These are phyloP conservation scores for Paraphoma sp. DNA, from an alignment of 2,329 filamentous ascomycete species.

Conservation along the genomic window DNA sequence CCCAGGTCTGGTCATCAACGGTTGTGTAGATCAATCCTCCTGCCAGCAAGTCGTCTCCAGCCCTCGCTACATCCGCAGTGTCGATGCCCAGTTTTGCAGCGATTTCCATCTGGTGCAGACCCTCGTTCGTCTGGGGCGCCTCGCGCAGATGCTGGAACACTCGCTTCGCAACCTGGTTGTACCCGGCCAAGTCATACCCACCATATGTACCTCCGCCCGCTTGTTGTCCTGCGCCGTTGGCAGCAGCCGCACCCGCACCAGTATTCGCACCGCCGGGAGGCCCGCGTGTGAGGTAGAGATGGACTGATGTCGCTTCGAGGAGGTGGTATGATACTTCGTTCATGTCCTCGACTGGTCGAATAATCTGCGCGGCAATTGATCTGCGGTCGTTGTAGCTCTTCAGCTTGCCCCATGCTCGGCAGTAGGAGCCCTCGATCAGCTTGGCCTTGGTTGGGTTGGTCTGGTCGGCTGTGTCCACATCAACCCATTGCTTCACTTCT, in stretches of 20 bases:
- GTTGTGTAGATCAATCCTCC: constrained; percentile 86
- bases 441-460: constrained; percentile 57
- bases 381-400: constrained; percentile 85
- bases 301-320: constrained; percentile 86
- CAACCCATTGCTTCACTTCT: constrained; percentile 89
- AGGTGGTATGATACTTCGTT: constrained; percentile 95
- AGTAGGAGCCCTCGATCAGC: constrained; percentile 77
- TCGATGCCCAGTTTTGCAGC: constrained; percentile 70
- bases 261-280: constrained; percentile 59
- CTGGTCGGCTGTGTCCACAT: constrained; percentile 61
- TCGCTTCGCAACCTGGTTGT: constrained; percentile 66
- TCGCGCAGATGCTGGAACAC: constrained; percentile 75
- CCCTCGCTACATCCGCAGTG: constrained; percentile 73
- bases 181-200: constrained; percentile 43
- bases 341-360: constrained; percentile 80
- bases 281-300: constrained; percentile 81
- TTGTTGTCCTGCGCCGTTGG: constrained; percentile 34
- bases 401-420: constrained; percentile 83
- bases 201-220: constrained; percentile 36
- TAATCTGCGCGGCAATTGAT: constrained; percentile 79
- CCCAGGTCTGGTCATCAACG: constrained; percentile 91
- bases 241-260: constrained; percentile 44
- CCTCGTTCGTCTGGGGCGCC: constrained; percentile 77
- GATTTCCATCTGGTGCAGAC: constrained; percentile 81
- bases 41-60: constrained; percentile 79